Conservation (phyloP, 192 early-diverging fungal species). For the Coemansia sp. region DNA sequence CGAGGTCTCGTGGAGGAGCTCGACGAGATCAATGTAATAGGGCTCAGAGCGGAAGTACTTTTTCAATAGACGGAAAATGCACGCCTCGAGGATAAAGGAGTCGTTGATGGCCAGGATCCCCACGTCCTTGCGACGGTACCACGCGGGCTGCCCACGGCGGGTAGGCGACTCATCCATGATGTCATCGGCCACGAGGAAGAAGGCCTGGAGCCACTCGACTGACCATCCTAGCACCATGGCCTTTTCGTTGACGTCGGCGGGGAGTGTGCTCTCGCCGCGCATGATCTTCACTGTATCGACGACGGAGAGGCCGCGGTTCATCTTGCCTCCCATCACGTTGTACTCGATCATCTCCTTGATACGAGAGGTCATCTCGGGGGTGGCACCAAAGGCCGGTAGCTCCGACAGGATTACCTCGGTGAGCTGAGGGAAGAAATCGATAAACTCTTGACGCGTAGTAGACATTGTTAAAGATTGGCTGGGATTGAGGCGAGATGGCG, state of each 20-base stretch:
- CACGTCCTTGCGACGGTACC: conserved; percentile 86
- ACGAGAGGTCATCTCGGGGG: conserved; percentile 65
- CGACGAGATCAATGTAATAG: conserved; percentile 90
- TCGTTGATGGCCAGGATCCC: conserved; percentile 96
- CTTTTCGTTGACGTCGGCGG: conserved; percentile 77
- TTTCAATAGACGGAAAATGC: conserved; percentile 92
- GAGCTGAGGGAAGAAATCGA: conserved; percentile 72
- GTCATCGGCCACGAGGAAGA: conserved; percentile 97
- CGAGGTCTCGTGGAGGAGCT: conserved; percentile 92
- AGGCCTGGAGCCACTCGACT: conserved; percentile 97
- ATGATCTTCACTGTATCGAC: conserved; percentile 84
- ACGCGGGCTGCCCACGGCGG: conserved; percentile 94
- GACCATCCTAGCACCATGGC: conserved; percentile 93
- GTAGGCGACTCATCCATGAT: conserved; percentile 98
- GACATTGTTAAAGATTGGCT: conserved; percentile 18
- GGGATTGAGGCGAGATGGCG: background rate
- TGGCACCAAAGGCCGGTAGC: conserved; percentile 65
- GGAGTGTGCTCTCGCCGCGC: conserved; percentile 63
- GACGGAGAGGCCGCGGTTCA: conserved; percentile 97
- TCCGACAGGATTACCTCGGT: conserved; percentile 72
- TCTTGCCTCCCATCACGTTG: conserved; percentile 78
- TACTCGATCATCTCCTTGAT: conserved; percentile 63
- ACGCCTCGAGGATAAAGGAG: conserved; percentile 86
- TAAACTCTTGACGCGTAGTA: conserved; percentile 59
- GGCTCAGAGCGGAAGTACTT: conserved; percentile 84